Percentiles rank a stretch among this genome's conserved stretches.
phyloP scores from a whole-genome alignment of 208 protist species.

The Wallacemonas sp. region DNA sequence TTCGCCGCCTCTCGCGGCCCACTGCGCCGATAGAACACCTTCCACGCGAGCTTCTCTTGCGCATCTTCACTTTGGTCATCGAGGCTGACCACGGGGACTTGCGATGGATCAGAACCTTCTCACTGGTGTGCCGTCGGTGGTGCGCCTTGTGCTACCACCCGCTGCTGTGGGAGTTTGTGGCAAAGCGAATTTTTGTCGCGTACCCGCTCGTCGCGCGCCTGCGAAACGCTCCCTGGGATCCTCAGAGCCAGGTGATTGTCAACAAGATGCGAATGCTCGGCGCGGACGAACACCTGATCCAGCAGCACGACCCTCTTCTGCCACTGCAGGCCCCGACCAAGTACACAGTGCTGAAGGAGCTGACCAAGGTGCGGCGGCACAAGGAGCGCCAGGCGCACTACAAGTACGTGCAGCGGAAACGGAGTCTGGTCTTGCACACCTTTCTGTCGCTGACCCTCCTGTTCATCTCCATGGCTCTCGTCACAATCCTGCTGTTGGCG shows the following conservation, averaged over 20 bases:
- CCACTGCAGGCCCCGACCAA: constrained; percentile 47
- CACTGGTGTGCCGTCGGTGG: constrained; percentile 62
- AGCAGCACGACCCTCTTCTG: constrained; percentile 42
- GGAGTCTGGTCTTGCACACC: constrained; percentile 68
- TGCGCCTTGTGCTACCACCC: constrained; percentile 53
- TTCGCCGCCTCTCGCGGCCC: background rate
- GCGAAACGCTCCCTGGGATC: constrained; percentile 39
- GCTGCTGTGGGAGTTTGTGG: constrained; percentile 70
- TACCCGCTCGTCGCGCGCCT: constrained; percentile 73
- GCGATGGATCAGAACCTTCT: constrained; percentile 54
- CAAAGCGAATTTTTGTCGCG: constrained; percentile 67
- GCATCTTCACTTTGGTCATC: constrained; percentile 74
- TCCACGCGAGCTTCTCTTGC: constrained; percentile 62
- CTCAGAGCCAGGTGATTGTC: constrained; percentile 43
- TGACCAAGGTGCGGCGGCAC: constrained; percentile 60
- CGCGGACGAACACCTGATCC: constrained; percentile 44
- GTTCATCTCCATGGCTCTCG: constrained; percentile 55
- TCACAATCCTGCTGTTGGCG: constrained; percentile 45
- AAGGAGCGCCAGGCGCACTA: constrained; percentile 62
- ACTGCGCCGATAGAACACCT: constrained; percentile 38
- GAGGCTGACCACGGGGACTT: constrained; percentile 46
- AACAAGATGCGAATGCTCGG: constrained; percentile 50
- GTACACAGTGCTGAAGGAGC: constrained; percentile 36
- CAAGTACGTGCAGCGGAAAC: constrained; percentile 66
- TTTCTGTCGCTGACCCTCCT: constrained; percentile 68